phyloP scores from a whole-genome alignment of 2,329 filamentous ascomycete genomes.

The Talaromyces marneffei region DNA sequence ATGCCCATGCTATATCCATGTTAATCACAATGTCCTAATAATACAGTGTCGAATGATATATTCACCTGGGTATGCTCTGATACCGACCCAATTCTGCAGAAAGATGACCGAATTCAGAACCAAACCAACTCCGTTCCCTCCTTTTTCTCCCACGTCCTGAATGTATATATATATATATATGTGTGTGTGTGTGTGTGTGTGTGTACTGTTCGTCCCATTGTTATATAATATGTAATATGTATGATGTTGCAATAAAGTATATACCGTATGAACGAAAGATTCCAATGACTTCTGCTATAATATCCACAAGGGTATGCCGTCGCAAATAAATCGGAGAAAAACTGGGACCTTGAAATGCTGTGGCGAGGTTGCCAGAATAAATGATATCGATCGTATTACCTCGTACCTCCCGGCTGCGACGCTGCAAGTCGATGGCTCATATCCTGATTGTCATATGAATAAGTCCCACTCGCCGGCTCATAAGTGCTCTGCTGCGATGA shows the following conservation, averaged over 20 bases:
- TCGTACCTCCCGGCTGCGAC: neutral
- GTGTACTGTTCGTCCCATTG: neutral
- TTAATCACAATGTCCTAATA: neutral
- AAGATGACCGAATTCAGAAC: neutral
- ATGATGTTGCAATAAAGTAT: neutral
- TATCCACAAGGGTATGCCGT: neutral
- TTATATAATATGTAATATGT: neutral
- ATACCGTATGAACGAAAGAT: neutral
- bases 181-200: no score
- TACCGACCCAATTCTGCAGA: neutral
- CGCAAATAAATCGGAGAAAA: neutral
- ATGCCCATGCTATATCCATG: neutral
- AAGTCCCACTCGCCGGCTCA: slow-evolving; percentile 14
- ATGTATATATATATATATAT: no score
- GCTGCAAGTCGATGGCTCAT: slow-evolving; percentile 1
- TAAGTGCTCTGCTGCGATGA: slow-evolving; percentile 20
- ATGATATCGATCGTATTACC: neutral
- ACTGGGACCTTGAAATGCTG: neutral
- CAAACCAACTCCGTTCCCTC: neutral
- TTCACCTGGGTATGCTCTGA: neutral
- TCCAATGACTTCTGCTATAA: neutral
- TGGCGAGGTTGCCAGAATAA: neutral
- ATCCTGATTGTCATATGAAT: slow-evolving; percentile 3
- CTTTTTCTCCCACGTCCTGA: neutral
- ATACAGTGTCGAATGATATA: neutral